Conservation (phyloP, 2,329 filamentous ascomycete species). For the Pseudocercospora eumusae region DNA sequence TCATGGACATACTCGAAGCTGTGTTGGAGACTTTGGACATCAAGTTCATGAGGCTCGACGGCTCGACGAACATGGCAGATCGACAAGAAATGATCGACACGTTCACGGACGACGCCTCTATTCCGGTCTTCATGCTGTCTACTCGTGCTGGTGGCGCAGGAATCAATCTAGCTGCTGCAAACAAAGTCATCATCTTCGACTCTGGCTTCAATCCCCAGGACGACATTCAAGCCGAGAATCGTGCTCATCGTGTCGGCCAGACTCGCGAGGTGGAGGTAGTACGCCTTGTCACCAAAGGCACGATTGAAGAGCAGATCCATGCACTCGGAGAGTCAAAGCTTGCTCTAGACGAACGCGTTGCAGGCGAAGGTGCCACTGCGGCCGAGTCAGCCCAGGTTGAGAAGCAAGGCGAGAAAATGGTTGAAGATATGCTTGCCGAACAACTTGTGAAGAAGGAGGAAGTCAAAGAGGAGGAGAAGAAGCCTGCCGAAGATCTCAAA, state of each 20-base stretch:
- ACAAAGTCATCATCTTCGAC: slow-evolving; percentile 98
- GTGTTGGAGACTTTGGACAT: slow-evolving; percentile 74
- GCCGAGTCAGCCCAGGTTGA: slow-evolving; percentile 48
- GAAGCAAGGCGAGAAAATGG: slow-evolving; percentile 40
- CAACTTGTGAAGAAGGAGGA: slow-evolving; percentile 38
- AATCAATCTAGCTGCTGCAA: slow-evolving; percentile 91
- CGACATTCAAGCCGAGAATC: slow-evolving; percentile 96
- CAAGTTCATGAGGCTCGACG: slow-evolving; percentile 81
- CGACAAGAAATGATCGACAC: slow-evolving; percentile 86
- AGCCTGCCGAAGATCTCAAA: slow-evolving; percentile 42
- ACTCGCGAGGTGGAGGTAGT: slow-evolving; percentile 87
- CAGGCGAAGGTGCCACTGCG: slow-evolving; percentile 55
- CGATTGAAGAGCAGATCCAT: slow-evolving; percentile 92
- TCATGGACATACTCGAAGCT: slow-evolving; percentile 85
- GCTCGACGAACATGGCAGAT: slow-evolving; percentile 75
- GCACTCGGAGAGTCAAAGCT: slow-evolving; percentile 90
- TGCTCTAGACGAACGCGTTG: slow-evolving; percentile 75
- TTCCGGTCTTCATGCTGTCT: slow-evolving; percentile 88
- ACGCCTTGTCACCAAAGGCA: slow-evolving; percentile 74
- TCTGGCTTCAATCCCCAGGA: slow-evolving; percentile 97
- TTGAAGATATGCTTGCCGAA: slow-evolving; percentile 47
- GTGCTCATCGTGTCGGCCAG: slow-evolving; percentile 92
- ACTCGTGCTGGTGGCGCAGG: slow-evolving; percentile 95
- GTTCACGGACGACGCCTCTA: slow-evolving; percentile 73
- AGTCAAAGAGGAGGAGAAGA: slow-evolving; percentile 16